A percentile compares a stretch with the other conserved stretches of the same genome.
Conservation (phyloP, 441 rosid genomes). For the Gossypium gossypioides region DNA sequence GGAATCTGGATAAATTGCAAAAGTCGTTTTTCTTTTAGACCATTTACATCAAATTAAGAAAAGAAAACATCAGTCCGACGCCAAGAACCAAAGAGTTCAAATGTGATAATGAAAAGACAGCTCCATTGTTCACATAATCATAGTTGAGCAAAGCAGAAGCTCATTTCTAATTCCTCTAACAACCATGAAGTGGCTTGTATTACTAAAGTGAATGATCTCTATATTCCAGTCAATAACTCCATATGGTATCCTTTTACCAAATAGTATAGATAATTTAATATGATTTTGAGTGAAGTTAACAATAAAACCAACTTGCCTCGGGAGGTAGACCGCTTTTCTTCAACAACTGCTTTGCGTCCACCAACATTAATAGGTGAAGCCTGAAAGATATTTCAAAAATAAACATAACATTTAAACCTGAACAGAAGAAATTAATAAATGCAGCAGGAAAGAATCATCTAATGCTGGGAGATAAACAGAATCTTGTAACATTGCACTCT, state of each 20-base stretch:
- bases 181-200: background rate
- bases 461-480: background rate
- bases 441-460: background rate
- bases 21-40: background rate
- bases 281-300: background rate
- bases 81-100: background rate
- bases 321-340: conserved; percentile 77
- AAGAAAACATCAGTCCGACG: background rate
- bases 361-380: conserved; percentile 75
- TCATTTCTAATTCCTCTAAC: background rate
- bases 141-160: background rate
- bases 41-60: background rate
- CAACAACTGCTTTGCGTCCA: conserved; percentile 64
- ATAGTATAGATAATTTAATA: too few species aligned
- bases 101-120: background rate
- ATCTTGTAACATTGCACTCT: background rate
- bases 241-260: background rate
- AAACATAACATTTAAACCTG: background rate
- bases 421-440: background rate
- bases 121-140: background rate
- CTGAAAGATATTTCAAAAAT: conserved; percentile 29
- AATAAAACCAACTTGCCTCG: conserved; percentile 55
- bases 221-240: background rate
- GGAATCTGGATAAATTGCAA: background rate
- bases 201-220: too few species aligned